Conservation (phyloP, 495 filamentous ascomycete species). For the Aspergillus ellipticus region DNA sequence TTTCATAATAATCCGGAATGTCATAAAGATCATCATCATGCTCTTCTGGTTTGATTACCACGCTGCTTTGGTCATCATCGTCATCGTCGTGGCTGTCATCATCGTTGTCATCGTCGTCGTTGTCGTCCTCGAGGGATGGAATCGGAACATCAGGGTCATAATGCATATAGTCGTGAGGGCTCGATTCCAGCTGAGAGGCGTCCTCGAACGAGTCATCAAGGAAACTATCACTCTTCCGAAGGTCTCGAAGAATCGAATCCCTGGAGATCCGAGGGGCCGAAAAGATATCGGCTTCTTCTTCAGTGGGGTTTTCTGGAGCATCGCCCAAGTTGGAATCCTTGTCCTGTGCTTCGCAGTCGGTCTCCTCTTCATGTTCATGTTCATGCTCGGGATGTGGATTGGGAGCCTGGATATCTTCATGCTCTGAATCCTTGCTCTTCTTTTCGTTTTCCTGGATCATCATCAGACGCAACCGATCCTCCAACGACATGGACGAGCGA, state of each 20-base stretch:
- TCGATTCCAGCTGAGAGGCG: conserved; percentile 54
- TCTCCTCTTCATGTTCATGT: neutral
- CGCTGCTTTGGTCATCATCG: conserved; percentile 56
- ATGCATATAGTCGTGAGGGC: conserved; percentile 48
- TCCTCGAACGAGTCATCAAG: conserved; percentile 58
- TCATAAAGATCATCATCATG: conserved; percentile 64
- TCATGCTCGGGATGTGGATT: neutral
- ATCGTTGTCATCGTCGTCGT: conserved; percentile 56
- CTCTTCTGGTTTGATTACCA: conserved; percentile 65
- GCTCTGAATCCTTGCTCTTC: conserved; percentile 9
- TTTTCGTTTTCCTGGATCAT: conserved; percentile 61
- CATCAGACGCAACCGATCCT: conserved; percentile 80
- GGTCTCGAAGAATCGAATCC: conserved; percentile 85
- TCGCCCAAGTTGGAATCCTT: conserved; percentile 26
- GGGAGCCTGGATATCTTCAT: neutral
- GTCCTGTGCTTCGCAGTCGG: neutral
- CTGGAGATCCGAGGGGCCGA: conserved; percentile 76
- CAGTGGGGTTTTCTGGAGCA: conserved; percentile 32
- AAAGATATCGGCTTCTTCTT: conserved; percentile 19
- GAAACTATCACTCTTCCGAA: conserved; percentile 65
- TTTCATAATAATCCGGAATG: conserved; percentile 56
- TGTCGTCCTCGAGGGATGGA: conserved; percentile 61
- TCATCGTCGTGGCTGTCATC: conserved; percentile 50
- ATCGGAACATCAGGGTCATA: conserved; percentile 85
- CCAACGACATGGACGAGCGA: conserved; percentile 68